Base-by-base conservation (phyloP, 345 rosid genomes). In the Schrenkiella parvula region DNA sequence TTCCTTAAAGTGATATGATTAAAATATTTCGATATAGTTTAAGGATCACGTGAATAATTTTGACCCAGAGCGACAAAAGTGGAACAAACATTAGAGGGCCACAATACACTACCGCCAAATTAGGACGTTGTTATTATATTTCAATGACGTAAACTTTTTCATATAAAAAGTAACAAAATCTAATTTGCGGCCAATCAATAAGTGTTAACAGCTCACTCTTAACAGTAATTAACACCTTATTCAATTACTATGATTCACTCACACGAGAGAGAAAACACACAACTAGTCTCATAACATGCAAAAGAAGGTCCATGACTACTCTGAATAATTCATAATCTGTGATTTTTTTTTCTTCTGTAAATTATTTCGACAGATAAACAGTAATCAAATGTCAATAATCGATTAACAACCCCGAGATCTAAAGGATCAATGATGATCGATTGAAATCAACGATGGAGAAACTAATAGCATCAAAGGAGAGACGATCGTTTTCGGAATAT, bases 171-270 rank as follows among this genome's bases (percentile, higher is more conserved):
- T 4, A 31, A 60, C 47, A 28, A 60, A 58, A 71, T 70, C 74
- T 25, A 60, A 61, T 13, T n/a, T 9, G 4, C 8, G 25, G 67
- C 71, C 10, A 50, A 65, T 73, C 19, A 18, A 23, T 19, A 35
- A 46, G 37, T 63, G 61, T 44, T 64, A 65, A 62, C 78, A 74
- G 69, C 78, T 72, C 72, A 50, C 18, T 70, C 44, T 73, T 42
- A 66, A 70, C 21, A 66, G 38, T 34, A 21, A 37, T 19, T 15
- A 23, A 32, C 35, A 35, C 28, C 3, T 2, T 2, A 15, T 22
- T 72, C 35, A 25, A 15, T 21, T 25, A 25, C 15, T 0, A 71
- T 58, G 41, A 53, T 58, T 26, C 60, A 60, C 22, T 37, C 31
- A 37, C 26, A 38, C 10, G 26, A 68, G 21, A 53, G 21, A 53